Conservation (phyloP, 23 red algal genomes). For the Pyropia yezoensis region DNA sequence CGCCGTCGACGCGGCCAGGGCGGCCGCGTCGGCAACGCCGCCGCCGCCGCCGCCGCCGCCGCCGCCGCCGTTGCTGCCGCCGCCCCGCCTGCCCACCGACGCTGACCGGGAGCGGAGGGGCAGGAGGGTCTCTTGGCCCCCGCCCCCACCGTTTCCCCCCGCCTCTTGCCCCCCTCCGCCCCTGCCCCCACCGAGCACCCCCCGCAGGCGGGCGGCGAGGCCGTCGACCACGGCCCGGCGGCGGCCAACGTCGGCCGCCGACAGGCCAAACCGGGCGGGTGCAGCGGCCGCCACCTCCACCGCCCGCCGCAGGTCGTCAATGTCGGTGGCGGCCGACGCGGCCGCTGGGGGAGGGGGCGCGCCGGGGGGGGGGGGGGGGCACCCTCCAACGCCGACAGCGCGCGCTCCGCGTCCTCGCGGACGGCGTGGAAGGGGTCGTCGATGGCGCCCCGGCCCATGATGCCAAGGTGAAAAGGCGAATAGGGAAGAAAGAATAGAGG, state of each 20-base stretch:
- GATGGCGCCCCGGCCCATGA: no score
- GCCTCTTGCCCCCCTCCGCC: no score
- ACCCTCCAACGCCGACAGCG: no score
- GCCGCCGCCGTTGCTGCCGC: not conserved
- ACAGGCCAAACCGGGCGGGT: slow-evolving; percentile 20
- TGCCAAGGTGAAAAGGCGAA: no score
- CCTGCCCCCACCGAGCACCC: no score
- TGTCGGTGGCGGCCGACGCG: slow-evolving; percentile 2
- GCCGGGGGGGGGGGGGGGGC: no score
- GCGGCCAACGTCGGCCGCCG: slow-evolving; percentile 5
- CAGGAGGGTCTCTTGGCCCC: slow-evolving; percentile 1
- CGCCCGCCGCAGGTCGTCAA: slow-evolving; percentile 31
- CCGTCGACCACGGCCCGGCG: slow-evolving; percentile 18
- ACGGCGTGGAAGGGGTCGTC: no score
- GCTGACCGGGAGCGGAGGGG: not conserved
- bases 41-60: not conserved
- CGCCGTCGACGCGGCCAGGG: slow-evolving; percentile 1
- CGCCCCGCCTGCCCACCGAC: not conserved
- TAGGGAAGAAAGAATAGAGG: no score
- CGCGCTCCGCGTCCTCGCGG: no score
- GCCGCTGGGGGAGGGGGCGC: no score
- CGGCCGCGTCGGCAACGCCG: not conserved
- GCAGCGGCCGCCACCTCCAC: slow-evolving; percentile 20
- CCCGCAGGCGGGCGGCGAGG: no score
- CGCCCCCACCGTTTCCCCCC: slow-evolving; percentile 2